Base-by-base conservation (phyloP, 2,329 filamentous ascomycete species). In the Chlorencoelia australis region DNA sequence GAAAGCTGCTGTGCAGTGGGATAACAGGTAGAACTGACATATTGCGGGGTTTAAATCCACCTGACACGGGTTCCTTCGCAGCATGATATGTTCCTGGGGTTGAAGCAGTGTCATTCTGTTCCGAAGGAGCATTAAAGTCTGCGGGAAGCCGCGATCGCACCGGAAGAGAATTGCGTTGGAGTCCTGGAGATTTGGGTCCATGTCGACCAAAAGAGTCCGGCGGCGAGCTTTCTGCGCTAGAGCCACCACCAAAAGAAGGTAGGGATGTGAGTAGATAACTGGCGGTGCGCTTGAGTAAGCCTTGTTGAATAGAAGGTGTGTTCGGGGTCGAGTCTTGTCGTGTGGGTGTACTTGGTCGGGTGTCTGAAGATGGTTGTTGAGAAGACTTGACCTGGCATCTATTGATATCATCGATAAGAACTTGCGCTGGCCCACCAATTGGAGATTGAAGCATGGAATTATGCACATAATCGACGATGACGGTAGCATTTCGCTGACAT, bases 391-490 rank as follows among this genome's bases (percentile, higher is more conserved):
- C 53, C 54, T 65, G 63, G 41, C 62, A 61, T 45, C 64, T 66
- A 43, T 71, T 63, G 41, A 89, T 79, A 36, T 94, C 83, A 39
- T 83, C 77, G 54, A 94, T 81, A 19, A 89, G 61, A 16, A 64
- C 65, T 46, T 86, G 79, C 4, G 84, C 79, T 41, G 80, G 70
- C 6, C 69, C 63, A 7, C 81, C 82, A 30, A 94, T 69, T 2
- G 80, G 72, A 0, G 89, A 95, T 33, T 81, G 73, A 5, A 94
- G 63, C 9, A 98, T 67, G 0, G 78, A 73, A 33, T 82, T 71
- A 53, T 95, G 79, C 17, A 96, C 71, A 51, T 82, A 84, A 58
- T 98, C 91, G 19, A 94, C 75, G 29, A 96, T 78, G n/a, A 81
- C 69, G 5, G 77, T 79, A 7, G 87, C 89, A 56, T 91, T 83